Evolutionary conservation across 805 yeast species (phyloP).

Genomic region (Hermanozyma aechmeae): DNA sequence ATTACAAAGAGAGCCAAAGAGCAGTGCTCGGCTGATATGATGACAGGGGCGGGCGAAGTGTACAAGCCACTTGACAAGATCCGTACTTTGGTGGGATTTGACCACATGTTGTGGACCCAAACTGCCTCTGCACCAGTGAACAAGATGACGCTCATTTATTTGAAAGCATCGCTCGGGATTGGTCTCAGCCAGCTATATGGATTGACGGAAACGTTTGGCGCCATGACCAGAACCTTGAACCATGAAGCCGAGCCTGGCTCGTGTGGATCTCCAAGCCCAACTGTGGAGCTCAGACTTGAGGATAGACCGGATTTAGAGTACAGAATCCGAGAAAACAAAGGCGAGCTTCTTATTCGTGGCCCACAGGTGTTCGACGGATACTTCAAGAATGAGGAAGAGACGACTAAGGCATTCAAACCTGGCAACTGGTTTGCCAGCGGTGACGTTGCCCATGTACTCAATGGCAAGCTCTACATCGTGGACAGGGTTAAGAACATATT

Average conservation of each 20-base stretch:
- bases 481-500: constrained; percentile 30
- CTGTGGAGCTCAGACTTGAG: constrained; percentile 13
- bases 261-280: constrained; percentile 13
- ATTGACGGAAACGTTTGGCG: constrained; percentile 17
- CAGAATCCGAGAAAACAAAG: constrained; percentile 16
- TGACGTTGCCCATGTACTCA: constrained; percentile 29
- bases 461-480: constrained; percentile 5
- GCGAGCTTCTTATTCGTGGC: constrained; percentile 51
- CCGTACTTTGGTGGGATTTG: constrained; percentile 9
- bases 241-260: constrained; percentile 17
- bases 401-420: constrained; percentile 31
- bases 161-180: constrained; percentile 16
- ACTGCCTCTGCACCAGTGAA: constrained; percentile 25
- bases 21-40: too few species aligned
- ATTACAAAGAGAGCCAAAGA: too few species aligned
- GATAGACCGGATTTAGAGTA: constrained; percentile 12
- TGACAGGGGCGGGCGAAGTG: neutral
- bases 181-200: constrained; percentile 7
- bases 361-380: constrained; percentile 46
- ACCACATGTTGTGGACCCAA: constrained; percentile 11
- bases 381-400: constrained; percentile 40
- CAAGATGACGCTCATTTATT: constrained; percentile 13
- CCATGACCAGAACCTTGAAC: constrained; percentile 8
- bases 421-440: constrained; percentile 56
- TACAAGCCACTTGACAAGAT: neutral